Evolutionary conservation across 257 asterid genomes (phyloP), one percentile per base, ranked within the genome.

Genomic region (Misopates orontium): DNA sequence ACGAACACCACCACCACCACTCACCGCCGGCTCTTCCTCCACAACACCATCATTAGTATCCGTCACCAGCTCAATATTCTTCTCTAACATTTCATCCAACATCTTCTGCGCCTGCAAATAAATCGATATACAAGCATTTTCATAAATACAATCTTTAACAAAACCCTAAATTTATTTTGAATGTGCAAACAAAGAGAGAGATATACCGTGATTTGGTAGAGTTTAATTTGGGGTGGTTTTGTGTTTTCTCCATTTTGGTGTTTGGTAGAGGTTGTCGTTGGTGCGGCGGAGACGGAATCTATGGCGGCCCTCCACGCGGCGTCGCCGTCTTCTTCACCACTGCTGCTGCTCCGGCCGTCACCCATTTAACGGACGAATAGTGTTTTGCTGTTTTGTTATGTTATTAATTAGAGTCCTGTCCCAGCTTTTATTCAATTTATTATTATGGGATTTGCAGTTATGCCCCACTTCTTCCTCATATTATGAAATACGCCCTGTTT

Each of bases 241-340:
- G 14, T 82, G 31, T 67, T 76, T 48, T 75, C 87, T 17, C 25
- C 56, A 56, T 77, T 69, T 55, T 65, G 74, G 60, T 72, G 57
- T 58, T 47, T 19, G 47, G 71, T 42, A 48, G 64, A 36, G 56
- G 79, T 22, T n/a, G n/a, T n/a, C n/a, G n/a, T n/a, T 57, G 82
- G 36, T 60, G 80, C 21, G 73, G 88, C 20, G 61, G 85, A 83
- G 11, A 81, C 77, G 16, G 96, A 91, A 58, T 84, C 84, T 48
- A 91, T 86, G 84, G 97, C 96, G 62, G 88, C 87, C 66, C 79
- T 86, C 97, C 97, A 88, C 49, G 77, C 78, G 60, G 94, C 91
- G 67, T 86, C 87, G 24, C 96, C 96, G 68, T 91, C 97, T 73
- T 88, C 96, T 61, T 88, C 95, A 14, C 88, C 88, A 20, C 97